Evolutionary conservation across 1,139 yeast genomes (phyloP), one percentile per base, ranked within the genome.

Genomic region (Zygosaccharomyces sapae): DNA sequence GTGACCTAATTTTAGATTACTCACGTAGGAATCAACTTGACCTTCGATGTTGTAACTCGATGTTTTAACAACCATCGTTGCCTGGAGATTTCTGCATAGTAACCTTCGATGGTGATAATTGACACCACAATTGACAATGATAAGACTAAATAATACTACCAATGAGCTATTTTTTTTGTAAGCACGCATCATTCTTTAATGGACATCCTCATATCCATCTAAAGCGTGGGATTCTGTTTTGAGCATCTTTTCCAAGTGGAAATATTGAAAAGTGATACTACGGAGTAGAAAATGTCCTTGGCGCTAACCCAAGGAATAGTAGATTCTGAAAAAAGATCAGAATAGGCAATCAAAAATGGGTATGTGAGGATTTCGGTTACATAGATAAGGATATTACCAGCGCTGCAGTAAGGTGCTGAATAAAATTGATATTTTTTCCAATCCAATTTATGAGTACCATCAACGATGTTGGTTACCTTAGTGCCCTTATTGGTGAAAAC

Each of bases 121-220:
- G 78, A 83, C 45, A 79, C 66, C 5, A 70, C 73, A 5, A 80
- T 58, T 1, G 85, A 72, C 16, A 74, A 53, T 10, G 76, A 51
- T 46, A 81, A 63, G 12, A 81, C 72, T 9, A 67, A 47, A 19
- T 77, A 54, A 54, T 75, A 81, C 73, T 79, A 78, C 76, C 77
- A 76, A 51, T 79, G 82, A 8, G 86, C 86, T 16, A 80, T n/a
- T 85, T 56, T 81, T 86, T 34, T 70, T 71, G 60, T 79, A 79
- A 18, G 67, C 65, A 24, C 70, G 53, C 81, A 80, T 79, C 77
- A 79, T 75, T 46, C 71, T 69, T 38, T 77, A 71, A 53, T 80
- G 83, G 0, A 83, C 77, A 55, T 81, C 86, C 20, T 72, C 61
- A 51, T 66, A 70, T 2, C 65, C 69, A 9, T 66, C 70, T 45